A percentile compares a stretch with the other conserved stretches of the same genome.
phyloP scores from a whole-genome alignment of 352 stramenopile species.

The Globisporangium apiculatum region DNA sequence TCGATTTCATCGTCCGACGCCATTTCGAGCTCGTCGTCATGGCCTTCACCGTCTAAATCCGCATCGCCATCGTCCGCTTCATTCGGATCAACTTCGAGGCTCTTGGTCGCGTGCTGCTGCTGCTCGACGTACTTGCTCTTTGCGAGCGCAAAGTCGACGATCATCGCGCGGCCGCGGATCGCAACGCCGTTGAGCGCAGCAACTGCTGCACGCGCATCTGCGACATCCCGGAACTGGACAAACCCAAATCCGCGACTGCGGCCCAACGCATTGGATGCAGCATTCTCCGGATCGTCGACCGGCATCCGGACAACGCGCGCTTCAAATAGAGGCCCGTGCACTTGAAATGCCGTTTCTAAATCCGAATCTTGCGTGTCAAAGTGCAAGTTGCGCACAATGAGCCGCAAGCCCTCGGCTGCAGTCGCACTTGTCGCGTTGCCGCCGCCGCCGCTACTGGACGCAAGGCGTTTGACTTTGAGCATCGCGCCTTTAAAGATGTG shows the following conservation, averaged over 20 bases:
- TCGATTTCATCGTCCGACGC: constrained; percentile 33
- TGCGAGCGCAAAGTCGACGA: constrained; percentile 79
- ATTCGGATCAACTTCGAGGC: constrained; percentile 15
- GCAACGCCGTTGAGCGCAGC: constrained; percentile 71
- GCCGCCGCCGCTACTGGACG: constrained; percentile 18
- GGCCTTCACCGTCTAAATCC: constrained; percentile 31
- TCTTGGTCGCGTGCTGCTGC: constrained; percentile 36
- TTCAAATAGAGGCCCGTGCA: constrained; percentile 59
- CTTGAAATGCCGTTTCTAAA: constrained; percentile 63
- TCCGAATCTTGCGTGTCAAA: constrained; percentile 76
- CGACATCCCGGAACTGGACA: constrained; percentile 67
- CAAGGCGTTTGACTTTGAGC: constrained; percentile 49
- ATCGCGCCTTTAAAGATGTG: constrained; percentile 79
- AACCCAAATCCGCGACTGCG: constrained; percentile 80
- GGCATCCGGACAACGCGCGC: constrained; percentile 68
- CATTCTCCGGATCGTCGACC: constrained; percentile 35
- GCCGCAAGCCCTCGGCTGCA: constrained; percentile 45
- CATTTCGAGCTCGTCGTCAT: constrained; percentile 45
- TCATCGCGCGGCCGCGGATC: constrained; percentile 77
- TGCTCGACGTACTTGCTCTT: constrained; percentile 77
- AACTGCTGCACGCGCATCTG: constrained; percentile 54
- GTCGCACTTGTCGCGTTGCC: constrained; percentile 20
- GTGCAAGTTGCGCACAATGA: constrained; percentile 81
- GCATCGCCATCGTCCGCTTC: constrained; percentile 34
- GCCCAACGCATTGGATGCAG: constrained; percentile 29